Evolutionary conservation across 2,329 filamentous ascomycete genomes (phyloP).

Genomic region (Colletotrichum orchidophilum): DNA sequence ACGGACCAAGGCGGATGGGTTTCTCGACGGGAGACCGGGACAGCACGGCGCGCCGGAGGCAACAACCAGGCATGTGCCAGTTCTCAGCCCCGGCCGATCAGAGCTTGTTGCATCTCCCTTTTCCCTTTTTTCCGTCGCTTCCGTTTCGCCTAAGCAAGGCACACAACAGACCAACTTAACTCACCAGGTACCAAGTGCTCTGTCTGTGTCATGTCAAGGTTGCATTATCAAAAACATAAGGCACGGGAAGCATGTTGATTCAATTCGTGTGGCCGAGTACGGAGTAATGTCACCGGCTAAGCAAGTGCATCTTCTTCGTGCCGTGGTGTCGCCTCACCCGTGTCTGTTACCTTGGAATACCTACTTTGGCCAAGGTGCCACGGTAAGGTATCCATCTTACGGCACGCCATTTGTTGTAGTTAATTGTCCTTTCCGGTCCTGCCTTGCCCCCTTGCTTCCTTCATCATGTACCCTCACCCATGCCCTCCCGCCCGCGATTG

Average conservation of each 20-base stretch:
- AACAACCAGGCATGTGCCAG: conserved; percentile 3
- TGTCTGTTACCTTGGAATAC: background rate
- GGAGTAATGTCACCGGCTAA: background rate
- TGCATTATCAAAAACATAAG: background rate
- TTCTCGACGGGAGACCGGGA: background rate
- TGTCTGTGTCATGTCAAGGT: background rate
- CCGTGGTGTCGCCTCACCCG: background rate
- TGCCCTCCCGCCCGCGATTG: background rate
- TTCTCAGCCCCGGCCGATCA: background rate
- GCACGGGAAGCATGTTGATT: conserved; percentile 10
- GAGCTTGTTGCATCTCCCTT: background rate
- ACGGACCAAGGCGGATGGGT: background rate
- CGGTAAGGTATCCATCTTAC: background rate
- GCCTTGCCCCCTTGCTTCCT: background rate
- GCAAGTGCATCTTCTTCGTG: background rate
- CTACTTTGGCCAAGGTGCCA: background rate
- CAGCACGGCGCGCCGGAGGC: background rate
- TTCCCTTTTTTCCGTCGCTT: conserved; percentile 8
- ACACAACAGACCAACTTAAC: background rate
- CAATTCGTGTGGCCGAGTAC: background rate
- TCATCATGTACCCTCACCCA: background rate
- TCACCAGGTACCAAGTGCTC: background rate
- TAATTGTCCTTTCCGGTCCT: background rate
- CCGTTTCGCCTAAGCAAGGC: conserved; percentile 5
- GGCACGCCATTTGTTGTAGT: background rate